phyloP scores from a whole-genome alignment of 129 eudicot species.

The Helianthus tuberosus region DNA sequence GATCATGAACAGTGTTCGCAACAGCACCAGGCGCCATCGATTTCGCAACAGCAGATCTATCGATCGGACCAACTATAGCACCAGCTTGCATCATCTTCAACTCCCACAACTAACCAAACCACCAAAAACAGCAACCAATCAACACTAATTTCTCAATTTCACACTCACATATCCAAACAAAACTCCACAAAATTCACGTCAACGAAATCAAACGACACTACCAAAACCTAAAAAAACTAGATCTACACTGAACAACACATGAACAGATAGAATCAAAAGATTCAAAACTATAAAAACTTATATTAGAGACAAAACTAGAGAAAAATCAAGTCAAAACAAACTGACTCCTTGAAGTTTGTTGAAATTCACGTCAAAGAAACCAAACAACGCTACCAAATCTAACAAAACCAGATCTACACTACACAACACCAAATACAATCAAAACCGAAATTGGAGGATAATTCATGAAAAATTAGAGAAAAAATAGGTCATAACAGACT shows the following conservation, averaged over 20 bases:
- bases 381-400: background rate
- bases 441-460: background rate
- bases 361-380: background rate
- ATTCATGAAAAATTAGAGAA: no score
- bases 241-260: no score
- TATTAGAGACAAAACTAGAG: no score
- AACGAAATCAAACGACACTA: no score
- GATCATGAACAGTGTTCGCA: constrained; percentile 66
- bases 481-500: constrained; percentile 24
- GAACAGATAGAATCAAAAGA: no score
- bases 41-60: constrained; percentile 57
- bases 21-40: constrained; percentile 42
- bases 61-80: constrained; percentile 64
- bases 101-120: constrained; percentile 66
- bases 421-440: constrained; percentile 7
- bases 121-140: constrained; percentile 12
- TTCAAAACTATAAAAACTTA: no score
- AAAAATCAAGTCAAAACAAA: no score
- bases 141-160: background rate
- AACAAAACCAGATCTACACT: constrained; percentile 30
- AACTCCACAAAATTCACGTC: background rate
- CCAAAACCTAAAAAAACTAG: background rate
- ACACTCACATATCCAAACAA: constrained; percentile 30
- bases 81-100: constrained; percentile 77
- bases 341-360: no score